Evolutionary conservation across 73 alveolate genomes (phyloP).

Genomic region (Effrenium voratum): DNA sequence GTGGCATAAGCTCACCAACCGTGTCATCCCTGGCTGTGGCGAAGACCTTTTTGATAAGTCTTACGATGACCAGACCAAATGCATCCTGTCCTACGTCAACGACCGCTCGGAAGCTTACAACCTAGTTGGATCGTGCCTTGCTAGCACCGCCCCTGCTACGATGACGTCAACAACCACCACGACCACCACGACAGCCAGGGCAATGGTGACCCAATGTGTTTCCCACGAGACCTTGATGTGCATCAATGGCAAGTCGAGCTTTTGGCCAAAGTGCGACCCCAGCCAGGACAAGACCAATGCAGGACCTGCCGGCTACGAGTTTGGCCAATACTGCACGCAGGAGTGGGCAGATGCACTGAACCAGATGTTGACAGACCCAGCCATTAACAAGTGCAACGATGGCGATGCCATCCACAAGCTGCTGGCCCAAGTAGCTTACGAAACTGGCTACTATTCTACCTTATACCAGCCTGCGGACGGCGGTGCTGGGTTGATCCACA

Average conservation of each 20-base stretch:
- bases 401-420: constrained; percentile 69
- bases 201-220: no score
- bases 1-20: constrained; percentile 51
- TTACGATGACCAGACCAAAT: constrained; percentile 60
- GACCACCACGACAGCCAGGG: background rate
- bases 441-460: constrained; percentile 80
- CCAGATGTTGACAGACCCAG: constrained; percentile 74
- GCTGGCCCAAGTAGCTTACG: constrained; percentile 82
- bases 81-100: constrained; percentile 40
- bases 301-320: constrained; percentile 90
- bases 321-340: constrained; percentile 26
- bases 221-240: constrained; percentile 66
- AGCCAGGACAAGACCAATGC: constrained; percentile 43
- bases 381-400: constrained; percentile 82
- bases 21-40: constrained; percentile 77
- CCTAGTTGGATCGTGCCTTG: constrained; percentile 57
- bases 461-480: constrained; percentile 80
- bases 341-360: constrained; percentile 85
- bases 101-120: constrained; percentile 62
- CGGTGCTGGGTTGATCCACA: constrained; percentile 58
- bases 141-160: constrained; percentile 40
- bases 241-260: constrained; percentile 87
- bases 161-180: constrained; percentile 25
- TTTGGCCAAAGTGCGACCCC: constrained; percentile 84
- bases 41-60: constrained; percentile 26